These are phyloP conservation scores for Aspergillus niger DNA, from an alignment of 2,329 filamentous ascomycete genomes.

Conservation along the genomic window DNA sequence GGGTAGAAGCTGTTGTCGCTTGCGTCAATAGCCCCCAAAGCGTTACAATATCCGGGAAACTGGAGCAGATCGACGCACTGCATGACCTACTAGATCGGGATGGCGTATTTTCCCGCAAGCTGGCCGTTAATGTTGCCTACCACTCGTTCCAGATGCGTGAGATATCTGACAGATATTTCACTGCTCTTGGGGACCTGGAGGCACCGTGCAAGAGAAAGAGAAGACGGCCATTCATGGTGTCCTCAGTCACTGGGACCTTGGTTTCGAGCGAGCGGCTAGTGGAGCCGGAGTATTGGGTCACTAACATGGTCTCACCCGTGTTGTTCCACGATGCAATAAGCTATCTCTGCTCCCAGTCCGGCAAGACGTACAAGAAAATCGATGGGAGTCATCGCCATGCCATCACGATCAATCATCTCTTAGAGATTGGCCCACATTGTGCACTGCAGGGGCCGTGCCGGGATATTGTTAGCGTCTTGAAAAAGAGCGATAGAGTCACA, in stretches of 20 bases:
- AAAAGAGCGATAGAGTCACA: not conserved
- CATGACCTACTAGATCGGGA: conserved; percentile 1
- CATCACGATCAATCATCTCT: conserved; percentile 11
- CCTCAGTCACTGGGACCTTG: conserved; percentile 20
- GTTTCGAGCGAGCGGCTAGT: not conserved
- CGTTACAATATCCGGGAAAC: conserved; percentile 25
- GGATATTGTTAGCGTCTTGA: conserved; percentile 9
- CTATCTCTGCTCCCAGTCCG: not conserved
- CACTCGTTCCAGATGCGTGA: conserved; percentile 24
- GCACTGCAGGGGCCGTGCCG: conserved; percentile 18
- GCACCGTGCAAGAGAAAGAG: not conserved
- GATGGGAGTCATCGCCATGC: conserved; percentile 8
- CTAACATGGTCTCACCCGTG: conserved; percentile 22
- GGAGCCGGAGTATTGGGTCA: conserved; percentile 22
- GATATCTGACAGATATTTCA: conserved; percentile 8
- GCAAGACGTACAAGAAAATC: not conserved
- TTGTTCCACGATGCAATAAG: conserved; percentile 17
- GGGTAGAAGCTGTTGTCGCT: conserved; percentile 20
- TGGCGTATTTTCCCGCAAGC: conserved; percentile 14
- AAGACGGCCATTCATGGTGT: conserved; percentile 14
- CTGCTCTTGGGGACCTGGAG: not conserved
- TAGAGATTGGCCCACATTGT: conserved; percentile 27
- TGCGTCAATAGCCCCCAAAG: conserved; percentile 23
- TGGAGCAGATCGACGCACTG: conserved; percentile 13
- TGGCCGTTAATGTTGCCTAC: conserved; percentile 23